Evolutionary conservation across 2,329 filamentous ascomycete species (phyloP), one percentile per base, ranked within the genome.

Genomic region (Phaeosphaeria sp.): DNA sequence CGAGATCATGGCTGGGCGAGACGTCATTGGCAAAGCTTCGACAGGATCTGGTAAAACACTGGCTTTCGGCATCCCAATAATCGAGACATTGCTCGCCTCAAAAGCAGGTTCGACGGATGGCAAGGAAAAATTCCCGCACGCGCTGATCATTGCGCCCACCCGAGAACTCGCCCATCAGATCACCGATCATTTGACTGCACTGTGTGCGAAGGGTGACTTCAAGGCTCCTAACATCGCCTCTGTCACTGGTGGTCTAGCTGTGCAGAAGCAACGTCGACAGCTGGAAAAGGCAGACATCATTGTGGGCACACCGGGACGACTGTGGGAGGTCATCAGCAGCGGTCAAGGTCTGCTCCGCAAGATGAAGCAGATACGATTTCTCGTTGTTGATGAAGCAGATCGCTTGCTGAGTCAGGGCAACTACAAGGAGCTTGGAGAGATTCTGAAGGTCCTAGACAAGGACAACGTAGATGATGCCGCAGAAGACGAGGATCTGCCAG

Each of bases 31-130:
- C 43, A 99, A 99, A 79, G 95, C 95, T 1, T 90, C 94, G 11
- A 99, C 95, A 0, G 95, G 95, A 64, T 98, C 95, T 15, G 95
- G 95, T 67, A 99, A 99, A 79, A 99, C 95, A 0, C 81, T 99
- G 45, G 94, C 95, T 0, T 99, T 97, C 76, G 92, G 90, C 1
- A 93, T 99, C 61, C 95, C 95, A 0, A 95, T 99, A 55, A 82
- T 98, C 9, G 93, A 99, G 76, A 84, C 86, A 54, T 97, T 90
- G 83, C 79, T 99, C 6, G 84, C 67, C 11, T 61, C 63, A 5
- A 56, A 59, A 86, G 58, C 72, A 73, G 55, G 59, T 40, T 22
- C 58, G 30, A 61, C 76, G 75, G 56, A 74, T 24, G 6, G 53
- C 5, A 63, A 69, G n/a, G 53, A 74, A 49, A 77, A 80, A 22